Evolutionary conservation across 2,329 filamentous ascomycete genomes (phyloP).

Genomic region (Didymella arachidicola): DNA sequence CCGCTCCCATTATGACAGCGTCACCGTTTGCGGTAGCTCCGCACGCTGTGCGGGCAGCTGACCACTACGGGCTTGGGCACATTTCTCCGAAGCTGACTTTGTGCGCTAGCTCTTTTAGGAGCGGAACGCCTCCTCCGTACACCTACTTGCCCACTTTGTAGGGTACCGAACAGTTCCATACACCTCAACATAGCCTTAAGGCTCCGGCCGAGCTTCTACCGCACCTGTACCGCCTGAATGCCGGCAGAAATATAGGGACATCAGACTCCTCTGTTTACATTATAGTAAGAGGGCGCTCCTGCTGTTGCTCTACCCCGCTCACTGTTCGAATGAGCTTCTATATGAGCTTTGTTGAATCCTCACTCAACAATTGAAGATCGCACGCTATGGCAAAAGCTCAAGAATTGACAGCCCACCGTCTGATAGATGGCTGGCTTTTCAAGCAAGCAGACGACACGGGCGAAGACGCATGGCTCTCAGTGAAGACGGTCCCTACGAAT

Average conservation of each 20-base stretch:
- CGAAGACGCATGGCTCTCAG: conserved; percentile 54
- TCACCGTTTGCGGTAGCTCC: conserved; percentile 7
- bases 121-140: conserved; percentile 13
- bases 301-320: conserved; percentile 16
- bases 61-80: conserved; percentile 1
- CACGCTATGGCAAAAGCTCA: conserved; percentile 38
- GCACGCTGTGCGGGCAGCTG: conserved; percentile 3
- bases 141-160: conserved; percentile 6
- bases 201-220: conserved; percentile 16
- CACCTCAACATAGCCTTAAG: conserved; percentile 12
- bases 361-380: conserved; percentile 1
- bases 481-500: conserved; percentile 57
- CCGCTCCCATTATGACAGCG: conserved; percentile 14
- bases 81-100: conserved; percentile 2
- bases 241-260: conserved; percentile 13
- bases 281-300: conserved; percentile 9
- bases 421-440: conserved; percentile 56
- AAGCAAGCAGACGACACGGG: conserved; percentile 54
- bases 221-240: conserved; percentile 13
- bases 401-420: conserved; percentile 37
- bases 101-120: conserved; percentile 5
- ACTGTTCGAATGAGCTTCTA: background rate
- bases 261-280: conserved; percentile 10
- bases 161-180: conserved; percentile 8
- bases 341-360: background rate